Percentiles rank a stretch among this genome's conserved stretches.
Conservation (phyloP, 2,329 filamentous ascomycete species). For the Colletotrichum karsti region DNA sequence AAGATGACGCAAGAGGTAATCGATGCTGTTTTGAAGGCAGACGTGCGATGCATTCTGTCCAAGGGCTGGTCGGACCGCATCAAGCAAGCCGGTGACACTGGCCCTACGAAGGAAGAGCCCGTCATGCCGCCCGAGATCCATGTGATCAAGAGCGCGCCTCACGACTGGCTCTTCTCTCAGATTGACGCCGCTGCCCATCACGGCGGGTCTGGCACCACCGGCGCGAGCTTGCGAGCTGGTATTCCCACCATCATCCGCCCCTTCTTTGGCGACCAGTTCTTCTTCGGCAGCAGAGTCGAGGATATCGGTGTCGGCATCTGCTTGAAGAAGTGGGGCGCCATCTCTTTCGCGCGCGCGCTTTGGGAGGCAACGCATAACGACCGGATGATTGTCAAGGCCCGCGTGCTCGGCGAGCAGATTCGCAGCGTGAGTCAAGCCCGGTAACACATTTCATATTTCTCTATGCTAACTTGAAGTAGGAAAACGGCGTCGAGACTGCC, state of each 20-base stretch:
- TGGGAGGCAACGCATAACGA: conserved; percentile 93
- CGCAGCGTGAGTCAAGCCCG: conserved; percentile 70
- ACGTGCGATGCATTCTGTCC: conserved; percentile 92
- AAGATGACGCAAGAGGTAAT: conserved; percentile 94
- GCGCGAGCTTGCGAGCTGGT: conserved; percentile 88
- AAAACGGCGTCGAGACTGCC: conserved; percentile 88
- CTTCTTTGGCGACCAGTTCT: conserved; percentile 98
- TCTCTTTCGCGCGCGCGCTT: conserved; percentile 82
- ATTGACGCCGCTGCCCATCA: conserved; percentile 96
- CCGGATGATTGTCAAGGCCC: conserved; percentile 90
- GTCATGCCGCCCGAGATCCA: conserved; percentile 83
- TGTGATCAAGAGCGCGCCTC: conserved; percentile 88
- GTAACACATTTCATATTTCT: background rate
- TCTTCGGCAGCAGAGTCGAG: conserved; percentile 90
- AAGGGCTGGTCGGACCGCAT: conserved; percentile 95
- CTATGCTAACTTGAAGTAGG: conserved; percentile 60
- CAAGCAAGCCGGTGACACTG: conserved; percentile 39
- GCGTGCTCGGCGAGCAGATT: conserved; percentile 84
- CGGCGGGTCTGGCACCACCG: conserved; percentile 93
- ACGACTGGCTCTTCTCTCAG: conserved; percentile 95
- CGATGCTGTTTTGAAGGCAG: conserved; percentile 88
- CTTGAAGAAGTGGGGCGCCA: conserved; percentile 89
- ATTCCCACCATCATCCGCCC: conserved; percentile 94
- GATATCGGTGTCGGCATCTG: conserved; percentile 93
- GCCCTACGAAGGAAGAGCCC: conserved; percentile 64